Percentiles rank a stretch among this genome's conserved stretches.
Conservation (phyloP, 2,329 filamentous ascomycete genomes). For the Bipolaris sorokiniana region DNA sequence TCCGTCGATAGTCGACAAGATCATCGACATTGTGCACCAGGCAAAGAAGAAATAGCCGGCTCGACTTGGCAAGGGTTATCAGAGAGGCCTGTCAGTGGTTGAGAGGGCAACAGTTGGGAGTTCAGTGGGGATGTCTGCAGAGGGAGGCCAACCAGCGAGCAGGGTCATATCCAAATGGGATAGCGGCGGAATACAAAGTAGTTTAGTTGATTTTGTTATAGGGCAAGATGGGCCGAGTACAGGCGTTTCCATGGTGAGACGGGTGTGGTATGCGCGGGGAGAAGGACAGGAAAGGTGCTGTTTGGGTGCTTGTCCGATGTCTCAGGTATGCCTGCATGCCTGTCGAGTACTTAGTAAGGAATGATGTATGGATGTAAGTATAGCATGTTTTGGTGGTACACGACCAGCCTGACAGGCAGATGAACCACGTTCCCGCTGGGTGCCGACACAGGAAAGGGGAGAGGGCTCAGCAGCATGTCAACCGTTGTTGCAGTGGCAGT, state of each 20-base stretch:
- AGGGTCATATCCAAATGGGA: not conserved
- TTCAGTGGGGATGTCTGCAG: not conserved
- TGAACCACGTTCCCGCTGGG: not conserved
- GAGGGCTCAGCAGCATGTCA: not conserved
- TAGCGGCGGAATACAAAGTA: not conserved
- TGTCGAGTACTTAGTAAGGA: too few relatives aligned
- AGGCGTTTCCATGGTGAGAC: slow-evolving; percentile 14
- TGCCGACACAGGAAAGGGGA: not conserved
- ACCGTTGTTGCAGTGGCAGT: not conserved
- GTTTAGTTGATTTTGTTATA: not conserved
- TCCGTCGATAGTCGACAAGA: slow-evolving; percentile 85
- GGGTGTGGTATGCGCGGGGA: slow-evolving; percentile 11
- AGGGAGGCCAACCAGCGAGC: not conserved
- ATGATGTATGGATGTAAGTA: too few relatives aligned
- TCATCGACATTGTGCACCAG: slow-evolving; percentile 80
- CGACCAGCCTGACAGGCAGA: not conserved
- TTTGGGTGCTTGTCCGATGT: slow-evolving; percentile 5
- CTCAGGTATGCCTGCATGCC: slow-evolving; percentile 10
- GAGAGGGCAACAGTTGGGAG: slow-evolving; percentile 2
- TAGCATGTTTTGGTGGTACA: not conserved
- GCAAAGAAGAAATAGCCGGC: slow-evolving; percentile 53
- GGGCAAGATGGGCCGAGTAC: slow-evolving; percentile 11
- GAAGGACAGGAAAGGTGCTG: slow-evolving; percentile 7
- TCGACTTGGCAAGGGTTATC: slow-evolving; percentile 19
- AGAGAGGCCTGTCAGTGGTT: slow-evolving; percentile 4